These are phyloP conservation scores for Sinapis alba DNA, from an alignment of 441 rosid species.

Conservation along the genomic window DNA sequence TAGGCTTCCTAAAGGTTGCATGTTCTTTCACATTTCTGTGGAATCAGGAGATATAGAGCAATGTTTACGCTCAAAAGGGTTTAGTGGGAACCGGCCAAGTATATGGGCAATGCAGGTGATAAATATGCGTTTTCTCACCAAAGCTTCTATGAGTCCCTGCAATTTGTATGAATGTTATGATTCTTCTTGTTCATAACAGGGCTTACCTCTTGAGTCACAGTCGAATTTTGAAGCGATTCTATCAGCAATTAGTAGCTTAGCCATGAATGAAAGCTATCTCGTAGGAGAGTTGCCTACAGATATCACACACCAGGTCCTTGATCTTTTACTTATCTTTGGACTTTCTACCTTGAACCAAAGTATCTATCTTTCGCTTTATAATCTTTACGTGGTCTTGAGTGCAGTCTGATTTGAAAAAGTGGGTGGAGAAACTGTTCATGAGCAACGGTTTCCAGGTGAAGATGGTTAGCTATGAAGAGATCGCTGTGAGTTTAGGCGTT, in stretches of 20 bases:
- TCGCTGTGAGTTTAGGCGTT: slow-evolving; percentile 62
- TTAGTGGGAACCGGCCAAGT: slow-evolving; percentile 71
- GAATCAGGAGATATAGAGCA: slow-evolving; percentile 56
- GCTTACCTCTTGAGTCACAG: slow-evolving; percentile 64
- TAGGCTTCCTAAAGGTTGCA: slow-evolving; percentile 68
- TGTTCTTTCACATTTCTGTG: slow-evolving; percentile 71
- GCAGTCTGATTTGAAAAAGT: slow-evolving; percentile 56
- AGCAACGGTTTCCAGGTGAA: slow-evolving; percentile 68
- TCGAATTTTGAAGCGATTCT: slow-evolving; percentile 76
- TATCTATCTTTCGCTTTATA: neutral
- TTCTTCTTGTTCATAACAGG: slow-evolving; percentile 45
- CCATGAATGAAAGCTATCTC: slow-evolving; percentile 65
- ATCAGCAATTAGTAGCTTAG: slow-evolving; percentile 61
- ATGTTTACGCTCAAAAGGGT: slow-evolving; percentile 62
- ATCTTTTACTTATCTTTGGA: slow-evolving; percentile 17
- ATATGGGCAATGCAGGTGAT: slow-evolving; percentile 83
- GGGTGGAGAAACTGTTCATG: slow-evolving; percentile 78
- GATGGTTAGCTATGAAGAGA: slow-evolving; percentile 51
- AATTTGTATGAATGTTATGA: neutral
- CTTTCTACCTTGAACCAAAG: neutral
- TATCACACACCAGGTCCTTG: slow-evolving; percentile 52
- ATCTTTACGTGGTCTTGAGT: neutral
- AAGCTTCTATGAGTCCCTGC: neutral
- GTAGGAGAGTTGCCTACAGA: slow-evolving; percentile 84
- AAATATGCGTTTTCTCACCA: neutral